A percentile compares a stretch with the other conserved stretches of the same genome.
phyloP scores from a whole-genome alignment of 1,284 basidiomycete species.

The Leccinum huronense region DNA sequence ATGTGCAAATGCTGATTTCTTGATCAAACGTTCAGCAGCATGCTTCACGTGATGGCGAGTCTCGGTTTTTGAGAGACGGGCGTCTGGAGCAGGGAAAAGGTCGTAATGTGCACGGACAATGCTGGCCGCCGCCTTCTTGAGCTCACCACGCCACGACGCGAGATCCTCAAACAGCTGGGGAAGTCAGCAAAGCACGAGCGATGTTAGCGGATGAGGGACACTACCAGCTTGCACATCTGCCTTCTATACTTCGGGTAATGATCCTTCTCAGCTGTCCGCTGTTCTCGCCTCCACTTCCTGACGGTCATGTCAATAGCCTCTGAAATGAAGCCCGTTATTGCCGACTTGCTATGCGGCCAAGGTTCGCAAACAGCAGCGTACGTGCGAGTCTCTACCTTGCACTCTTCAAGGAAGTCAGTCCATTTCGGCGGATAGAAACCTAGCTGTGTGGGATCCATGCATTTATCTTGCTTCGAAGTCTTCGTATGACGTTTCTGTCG shows the following conservation, averaged over 20 bases:
- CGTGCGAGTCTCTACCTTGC: not conserved
- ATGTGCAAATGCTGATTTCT: not conserved
- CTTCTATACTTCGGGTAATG: not conserved
- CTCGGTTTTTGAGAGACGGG: not conserved
- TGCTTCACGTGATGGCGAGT: not conserved
- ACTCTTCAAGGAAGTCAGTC: not conserved
- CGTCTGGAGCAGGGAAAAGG: not conserved
- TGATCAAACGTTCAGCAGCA: not conserved
- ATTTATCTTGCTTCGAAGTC: not conserved
- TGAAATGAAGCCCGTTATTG: not conserved
- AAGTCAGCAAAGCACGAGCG: not conserved
- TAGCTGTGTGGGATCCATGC: not conserved
- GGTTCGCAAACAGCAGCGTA: not conserved
- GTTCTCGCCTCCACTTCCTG: not conserved
- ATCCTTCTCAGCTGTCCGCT: not conserved
- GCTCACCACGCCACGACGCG: not conserved
- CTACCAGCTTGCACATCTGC: not conserved
- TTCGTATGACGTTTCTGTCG: not conserved
- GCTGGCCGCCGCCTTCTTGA: not conserved
- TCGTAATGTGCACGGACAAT: not conserved
- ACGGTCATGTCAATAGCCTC: not conserved
- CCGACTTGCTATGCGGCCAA: not conserved
- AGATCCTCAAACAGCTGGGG: not conserved
- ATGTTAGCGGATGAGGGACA: not conserved
- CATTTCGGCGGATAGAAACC: not conserved